Base-by-base conservation (phyloP, 306 rosid genomes). In the Crotalaria pallida region DNA sequence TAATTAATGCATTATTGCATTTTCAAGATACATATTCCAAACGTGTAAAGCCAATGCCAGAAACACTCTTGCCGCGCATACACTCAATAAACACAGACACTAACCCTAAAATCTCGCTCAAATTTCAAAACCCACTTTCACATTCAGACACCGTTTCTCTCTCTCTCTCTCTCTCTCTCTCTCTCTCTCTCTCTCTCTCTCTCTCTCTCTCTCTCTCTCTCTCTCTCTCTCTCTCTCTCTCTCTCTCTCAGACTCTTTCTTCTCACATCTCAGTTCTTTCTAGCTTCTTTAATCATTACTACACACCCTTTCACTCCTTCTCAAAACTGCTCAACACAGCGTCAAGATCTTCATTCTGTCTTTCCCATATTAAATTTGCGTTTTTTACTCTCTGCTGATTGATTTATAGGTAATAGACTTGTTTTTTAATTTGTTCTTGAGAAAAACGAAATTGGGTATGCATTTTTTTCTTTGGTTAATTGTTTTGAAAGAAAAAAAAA, bases 321-420 rank as follows among this genome's bases (percentile, higher is more conserved):
- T 19, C 16, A 6, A 51, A 67, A 40, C 19, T 58, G 33, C 43
- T 43, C 15, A 62, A 24, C 36, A 51, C 24, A 44, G 27, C 63
- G 60, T 67, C 77, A 29, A 29, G 19, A n/a, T 50, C 47, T 60
- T 69, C 70, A 27, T 12, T 55, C 72, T 53, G 55, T 55, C 72
- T 53, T 63, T 18, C 44, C 1, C 50, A 31, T 71, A 21, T 12
- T 12, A 61, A 26, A 74, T 80, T 80, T 81, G 58, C 4, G 17
- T 51, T 68, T 71, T 7, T 15, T 27, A 9, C 48, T 48, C 49
- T 40, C 13, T 55, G 3, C 27, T 33, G 9, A 43, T 33, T 73
- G 19, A 59, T 59, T 66, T 31, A 51, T 27, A 0, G 10, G 22
- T 48, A 2, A 10, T 27, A 15, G 17, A 44, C 24, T 10, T 15